These are phyloP conservation scores for Calvatia gigantea DNA, from an alignment of 768 basidiomycete species.

Conservation along the genomic window DNA sequence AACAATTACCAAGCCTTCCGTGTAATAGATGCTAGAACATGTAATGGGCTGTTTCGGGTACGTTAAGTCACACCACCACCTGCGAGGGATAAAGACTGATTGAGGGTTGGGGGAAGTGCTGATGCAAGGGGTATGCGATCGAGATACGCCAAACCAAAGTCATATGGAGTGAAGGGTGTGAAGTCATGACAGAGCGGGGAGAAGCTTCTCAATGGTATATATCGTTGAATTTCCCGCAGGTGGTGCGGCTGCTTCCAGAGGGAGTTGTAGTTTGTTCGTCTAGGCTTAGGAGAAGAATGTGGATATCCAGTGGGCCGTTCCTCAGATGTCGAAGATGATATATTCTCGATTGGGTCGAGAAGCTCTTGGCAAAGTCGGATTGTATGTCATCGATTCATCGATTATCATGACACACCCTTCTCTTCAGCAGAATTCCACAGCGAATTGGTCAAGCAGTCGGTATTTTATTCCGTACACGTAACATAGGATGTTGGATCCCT, in stretches of 20 bases:
- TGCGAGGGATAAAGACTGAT: constrained; percentile 15
- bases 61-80: constrained; percentile 24
- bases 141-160: constrained; percentile 67
- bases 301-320: constrained; percentile 63
- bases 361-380: constrained; percentile 67
- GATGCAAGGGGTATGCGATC: constrained; percentile 63
- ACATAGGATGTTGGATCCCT: constrained; percentile 86
- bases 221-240: constrained; percentile 52
- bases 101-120: constrained; percentile 28
- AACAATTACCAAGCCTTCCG: constrained; percentile 86
- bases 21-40: constrained; percentile 85
- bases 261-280: constrained; percentile 26
- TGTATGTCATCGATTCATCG: constrained; percentile 82
- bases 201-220: constrained; percentile 45
- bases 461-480: constrained; percentile 94
- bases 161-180: constrained; percentile 81
- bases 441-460: constrained; percentile 70
- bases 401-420: constrained; percentile 72
- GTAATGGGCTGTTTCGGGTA: constrained; percentile 76
- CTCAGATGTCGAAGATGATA: constrained; percentile 48
- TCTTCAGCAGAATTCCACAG: constrained; percentile 47
- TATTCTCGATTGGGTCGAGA: constrained; percentile 52
- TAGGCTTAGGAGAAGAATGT: constrained; percentile 46
- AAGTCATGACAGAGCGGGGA: constrained; percentile 88
- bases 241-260: constrained; percentile 65